Base-by-base conservation (phyloP, 805 yeast species). In the Candida verbasci region DNA sequence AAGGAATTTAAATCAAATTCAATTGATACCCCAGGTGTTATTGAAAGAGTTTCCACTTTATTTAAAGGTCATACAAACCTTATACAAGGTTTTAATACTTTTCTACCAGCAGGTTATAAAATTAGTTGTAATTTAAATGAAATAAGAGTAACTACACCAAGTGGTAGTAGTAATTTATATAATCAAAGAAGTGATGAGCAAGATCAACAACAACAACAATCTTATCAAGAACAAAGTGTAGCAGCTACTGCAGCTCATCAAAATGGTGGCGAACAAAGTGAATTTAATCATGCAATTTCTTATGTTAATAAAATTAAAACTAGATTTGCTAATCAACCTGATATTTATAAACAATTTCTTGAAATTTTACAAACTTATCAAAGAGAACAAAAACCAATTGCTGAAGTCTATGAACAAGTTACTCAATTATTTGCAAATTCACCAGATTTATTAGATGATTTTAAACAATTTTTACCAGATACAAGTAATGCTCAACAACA, bases 11-110 rank as follows among this genome's bases (percentile, higher is more conserved):
- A 94, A 68, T 82, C 94, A 37, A 97, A 14, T 43, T 65, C 80
- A 43, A 89, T 93, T 50, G 97, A 93, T 58, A 93, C 99, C 0
- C 98, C 97, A 0, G 99, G 97, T 24, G 99, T 93, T 20, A 93
- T 93, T 55, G 96, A 91, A 58, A 72, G 98, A 40, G 98, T 93
- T 1, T 86, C 96, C 0, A 75, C 84, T 1, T 66, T 93, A 38
- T 93, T 93, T 59, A 77, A 89, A 44, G 97, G 97, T 10, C 96
- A 88, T 59, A 96, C 96, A 1, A 78, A 82, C 44, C 71, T 93
- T 52, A 91, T 93, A 44, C 97, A 93, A 62, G 98, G 99, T 0
- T 94, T 93, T 63, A 93, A 93, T 65, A 91, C 99, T 1, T 93
- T 93, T 56, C 70, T 93, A 47, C 99, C 99, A 1, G 96, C 95